Conservation (phyloP, 345 rosid genomes). For the Lagerstroemia speciosa region DNA sequence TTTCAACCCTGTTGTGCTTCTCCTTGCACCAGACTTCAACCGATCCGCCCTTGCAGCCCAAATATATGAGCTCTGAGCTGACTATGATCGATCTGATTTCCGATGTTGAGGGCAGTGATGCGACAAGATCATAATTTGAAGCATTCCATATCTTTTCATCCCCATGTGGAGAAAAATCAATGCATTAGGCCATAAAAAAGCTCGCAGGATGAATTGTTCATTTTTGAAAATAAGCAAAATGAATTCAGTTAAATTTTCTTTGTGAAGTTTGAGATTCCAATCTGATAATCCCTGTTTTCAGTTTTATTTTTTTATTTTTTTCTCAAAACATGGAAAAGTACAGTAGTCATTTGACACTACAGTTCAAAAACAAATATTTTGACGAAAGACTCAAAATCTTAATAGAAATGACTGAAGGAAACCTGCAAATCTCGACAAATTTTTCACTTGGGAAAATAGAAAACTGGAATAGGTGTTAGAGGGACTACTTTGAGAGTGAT, state of each 20-base stretch:
- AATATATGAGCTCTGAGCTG: constrained; percentile 48
- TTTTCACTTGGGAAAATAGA: no score
- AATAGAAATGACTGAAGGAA: no score
- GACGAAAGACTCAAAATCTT: no score
- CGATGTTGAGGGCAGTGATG: constrained; percentile 28
- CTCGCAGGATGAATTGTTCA: neutral
- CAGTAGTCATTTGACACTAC: neutral
- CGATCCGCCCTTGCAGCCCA: constrained; percentile 53
- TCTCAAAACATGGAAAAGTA: no score
- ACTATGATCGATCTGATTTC: constrained; percentile 43
- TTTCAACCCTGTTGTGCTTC: constrained; percentile 37
- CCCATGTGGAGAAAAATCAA: neutral
- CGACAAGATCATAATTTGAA: constrained; percentile 34
- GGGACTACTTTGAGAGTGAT: neutral
- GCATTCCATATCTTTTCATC: constrained; percentile 44
- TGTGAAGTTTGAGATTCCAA: neutral
- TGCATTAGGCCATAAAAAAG: neutral
- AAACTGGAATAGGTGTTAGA: no score
- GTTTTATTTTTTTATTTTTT: no score
- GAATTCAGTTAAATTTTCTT: no score
- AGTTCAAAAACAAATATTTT: neutral
- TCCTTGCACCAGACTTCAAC: constrained; percentile 61
- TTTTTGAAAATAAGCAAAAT: neutral
- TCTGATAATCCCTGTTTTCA: no score
- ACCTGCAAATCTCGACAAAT: no score